Base-by-base conservation (phyloP, 805 yeast genomes). In the Teunomyces gatunensis region DNA sequence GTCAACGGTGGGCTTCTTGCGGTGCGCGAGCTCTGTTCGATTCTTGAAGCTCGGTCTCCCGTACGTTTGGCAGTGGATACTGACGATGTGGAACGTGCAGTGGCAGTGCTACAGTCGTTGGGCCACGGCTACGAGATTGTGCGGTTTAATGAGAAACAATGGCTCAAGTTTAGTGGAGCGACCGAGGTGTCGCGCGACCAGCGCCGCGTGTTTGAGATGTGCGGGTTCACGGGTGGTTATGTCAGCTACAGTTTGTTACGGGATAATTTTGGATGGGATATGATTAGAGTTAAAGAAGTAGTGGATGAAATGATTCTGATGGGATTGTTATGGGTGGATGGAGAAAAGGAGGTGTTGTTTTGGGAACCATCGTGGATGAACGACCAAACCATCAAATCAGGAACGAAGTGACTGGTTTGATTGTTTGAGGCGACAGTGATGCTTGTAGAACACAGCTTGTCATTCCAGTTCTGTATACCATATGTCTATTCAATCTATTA, bases 261-360 rank as follows among this genome's bases (percentile, higher is more conserved):
- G 11, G 97, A 85, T 55, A 94, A 92, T 59, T 79, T 84, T 49
- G 74, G 75, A 1, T 92, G 99, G 99, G 81, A 77, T 43, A 59
- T 60, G 2, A 69, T 79, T 2, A 70, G 96, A 47, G 76, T 87
- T 45, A 75, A 75, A 52, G 68, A 82, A 0, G 84, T 83, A 4
- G 59, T 92, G 4, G 84, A 87, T 33, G 92, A 87, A 40, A 83
- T 92, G 89, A 85, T 91, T 1, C 74, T 85, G 52, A 77, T 77
- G 44, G 97, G 98, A 3, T 73, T 89, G 46, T 68, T 92, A 11
- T 92, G 99, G 99, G 69, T 90, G 0, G 98, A 91, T 61, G 65
- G 67, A 5, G 61, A 52, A 17, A 64, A 61, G 1, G 84, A 79
- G 54, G 58, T 55, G 11, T 70, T 70, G 47, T 87, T 76, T 56